Base-by-base conservation (phyloP, 352 stramenopile genomes). In the Phytophthora hibernalis region DNA sequence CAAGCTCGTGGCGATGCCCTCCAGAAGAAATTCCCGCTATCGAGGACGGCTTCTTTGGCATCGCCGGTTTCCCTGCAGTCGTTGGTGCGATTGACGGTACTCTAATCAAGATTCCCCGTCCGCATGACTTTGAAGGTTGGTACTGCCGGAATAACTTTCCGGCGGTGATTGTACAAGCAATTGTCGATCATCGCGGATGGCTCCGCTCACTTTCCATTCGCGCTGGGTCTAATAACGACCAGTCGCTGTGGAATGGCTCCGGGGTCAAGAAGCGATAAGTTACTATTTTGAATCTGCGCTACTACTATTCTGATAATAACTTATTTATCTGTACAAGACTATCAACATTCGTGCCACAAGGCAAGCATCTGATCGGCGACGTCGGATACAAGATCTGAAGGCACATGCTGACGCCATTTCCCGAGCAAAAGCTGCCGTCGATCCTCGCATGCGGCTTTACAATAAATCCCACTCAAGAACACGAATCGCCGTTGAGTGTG, bases 401-500 rank as follows among this genome's bases (percentile, higher is more conserved):
- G 12, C 58, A 61, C 21, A 18, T 66, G 33, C n/a, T 62, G n/a
- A 72, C 55, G 1, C 55, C 63, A 2, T 72, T 54, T 33, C 40
- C 55, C 1, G 40, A 72, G 13, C 9, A 18, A 0, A 67, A 18
- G 50, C 33, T 1, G n/a, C 51, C n/a, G 15, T 1, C 8, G 37
- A 58, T 16, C 12, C 11, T 6, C 40, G 42, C 13, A 70, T 55
- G 21, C 26, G 54, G 2, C 9, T 24, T 4, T 72, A 66, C 43
- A 72, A 72, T n/a, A 33, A 53, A 15, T 1, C 45, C 3, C 42
- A 67, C 31, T 62, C 49, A 16, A 24, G 26, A 1, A 72, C 55
- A n/a, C 20, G 63, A 12, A 66, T 66, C 55, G n/a, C 40, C 15
- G 63, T 70, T 3, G 54, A 70, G 26, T 61, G 54, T n/a, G 54